phyloP scores from a whole-genome alignment of 2,329 filamentous ascomycete genomes.

The Calonectria crousiana region DNA sequence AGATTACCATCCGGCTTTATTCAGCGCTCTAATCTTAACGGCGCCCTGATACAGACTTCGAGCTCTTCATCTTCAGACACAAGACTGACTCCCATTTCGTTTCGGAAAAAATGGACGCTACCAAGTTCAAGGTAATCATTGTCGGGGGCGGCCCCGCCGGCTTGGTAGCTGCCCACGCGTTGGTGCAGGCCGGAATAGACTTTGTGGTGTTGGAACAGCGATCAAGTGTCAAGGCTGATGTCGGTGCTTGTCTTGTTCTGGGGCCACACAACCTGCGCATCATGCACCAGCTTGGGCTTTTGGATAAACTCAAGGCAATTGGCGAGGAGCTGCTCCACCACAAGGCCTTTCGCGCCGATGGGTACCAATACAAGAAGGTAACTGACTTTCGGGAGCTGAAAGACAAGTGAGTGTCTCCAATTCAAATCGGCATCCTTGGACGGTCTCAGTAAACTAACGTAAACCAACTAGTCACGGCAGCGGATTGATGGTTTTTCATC shows the following conservation, averaged over 20 bases:
- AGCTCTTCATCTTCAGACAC: background rate
- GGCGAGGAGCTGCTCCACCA: background rate
- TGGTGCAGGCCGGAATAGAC: constrained; percentile 48
- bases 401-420: constrained; percentile 9
- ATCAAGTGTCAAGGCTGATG: constrained; percentile 37
- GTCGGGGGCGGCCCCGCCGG: constrained; percentile 46
- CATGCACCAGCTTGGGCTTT: constrained; percentile 23
- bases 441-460: background rate
- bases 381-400: background rate
- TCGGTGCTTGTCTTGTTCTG: constrained; percentile 32
- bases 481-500: constrained; percentile 34
- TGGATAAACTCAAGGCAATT: constrained; percentile 4
- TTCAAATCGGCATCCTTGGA: background rate
- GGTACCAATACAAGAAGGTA: background rate
- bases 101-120: background rate
- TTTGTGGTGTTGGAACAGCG: constrained; percentile 54
- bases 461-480: constrained; percentile 24
- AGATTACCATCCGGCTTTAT: background rate
- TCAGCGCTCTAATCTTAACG: too few relatives aligned
- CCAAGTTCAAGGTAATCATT: constrained; percentile 41
- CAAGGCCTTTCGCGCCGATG: background rate
- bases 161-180: constrained; percentile 43
- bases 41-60: background rate
- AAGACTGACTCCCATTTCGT: background rate
- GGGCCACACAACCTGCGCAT: constrained; percentile 20